Percentiles rank a stretch among this genome's conserved stretches.
These are phyloP conservation scores for Aspergillus tamarii DNA, from an alignment of 2,329 filamentous ascomycete genomes.

Conservation along the genomic window DNA sequence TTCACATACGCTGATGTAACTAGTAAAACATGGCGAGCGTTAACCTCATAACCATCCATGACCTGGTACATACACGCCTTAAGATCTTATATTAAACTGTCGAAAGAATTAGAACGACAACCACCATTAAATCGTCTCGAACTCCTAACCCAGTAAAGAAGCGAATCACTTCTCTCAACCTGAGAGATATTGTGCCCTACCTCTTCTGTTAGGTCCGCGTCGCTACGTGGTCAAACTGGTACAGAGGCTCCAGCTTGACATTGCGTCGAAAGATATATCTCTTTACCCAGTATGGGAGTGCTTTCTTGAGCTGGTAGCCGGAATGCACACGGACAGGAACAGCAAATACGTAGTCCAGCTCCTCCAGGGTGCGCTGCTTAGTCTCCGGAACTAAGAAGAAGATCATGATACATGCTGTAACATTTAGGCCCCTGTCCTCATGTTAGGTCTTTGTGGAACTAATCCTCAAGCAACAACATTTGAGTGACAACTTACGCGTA, in stretches of 20 bases:
- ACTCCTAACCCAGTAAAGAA: not conserved
- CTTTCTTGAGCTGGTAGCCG: slow-evolving; percentile 60
- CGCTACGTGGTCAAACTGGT: slow-evolving; percentile 48
- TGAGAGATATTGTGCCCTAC: not conserved
- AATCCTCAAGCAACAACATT: not conserved
- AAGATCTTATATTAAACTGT: not conserved
- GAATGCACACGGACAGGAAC: slow-evolving; percentile 62
- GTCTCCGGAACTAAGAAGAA: slow-evolving; percentile 64
- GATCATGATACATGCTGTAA: slow-evolving; percentile 65
- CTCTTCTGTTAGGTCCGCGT: slow-evolving; percentile 3
- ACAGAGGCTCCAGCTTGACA: slow-evolving; percentile 54
- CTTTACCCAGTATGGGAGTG: slow-evolving; percentile 64
- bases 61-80: not conserved
- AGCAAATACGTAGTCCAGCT: slow-evolving; percentile 62
- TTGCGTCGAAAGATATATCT: slow-evolving; percentile 58
- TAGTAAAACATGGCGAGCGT: not conserved
- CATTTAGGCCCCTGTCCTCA: slow-evolving; percentile 54
- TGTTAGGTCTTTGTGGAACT: not conserved
- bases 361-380: slow-evolving; percentile 58
- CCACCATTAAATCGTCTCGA: not conserved
- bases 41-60: not conserved
- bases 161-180: not conserved
- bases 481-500: slow-evolving; percentile 48
- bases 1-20: not conserved
- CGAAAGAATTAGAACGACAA: not conserved